These are phyloP conservation scores for Aspergillus carlsbadensis DNA, from an alignment of 495 filamentous ascomycete genomes.

Conservation along the genomic window DNA sequence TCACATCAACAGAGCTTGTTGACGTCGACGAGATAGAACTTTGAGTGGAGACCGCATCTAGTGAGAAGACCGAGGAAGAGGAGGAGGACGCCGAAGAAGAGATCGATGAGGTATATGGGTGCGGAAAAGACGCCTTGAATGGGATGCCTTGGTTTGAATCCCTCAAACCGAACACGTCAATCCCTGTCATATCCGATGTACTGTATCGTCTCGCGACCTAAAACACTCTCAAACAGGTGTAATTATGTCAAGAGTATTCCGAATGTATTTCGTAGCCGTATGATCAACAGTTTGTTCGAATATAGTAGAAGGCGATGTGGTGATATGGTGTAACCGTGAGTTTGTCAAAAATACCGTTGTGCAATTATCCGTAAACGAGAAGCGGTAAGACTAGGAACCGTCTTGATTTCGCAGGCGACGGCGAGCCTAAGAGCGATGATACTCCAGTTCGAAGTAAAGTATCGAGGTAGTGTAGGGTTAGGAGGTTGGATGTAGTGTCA, in stretches of 20 bases:
- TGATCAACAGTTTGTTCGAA: slow-evolving; percentile 13
- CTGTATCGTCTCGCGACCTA: slow-evolving; percentile 20
- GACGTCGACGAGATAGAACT: slow-evolving; percentile 52
- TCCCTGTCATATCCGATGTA: slow-evolving; percentile 46
- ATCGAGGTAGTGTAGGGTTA: slow-evolving; percentile 22
- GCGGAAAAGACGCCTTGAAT: slow-evolving; percentile 40
- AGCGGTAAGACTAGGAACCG: slow-evolving; percentile 45
- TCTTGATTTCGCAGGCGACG: slow-evolving; percentile 48
- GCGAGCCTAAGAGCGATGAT: slow-evolving; percentile 37
- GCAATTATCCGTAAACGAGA: slow-evolving; percentile 48
- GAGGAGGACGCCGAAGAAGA: slow-evolving; percentile 72
- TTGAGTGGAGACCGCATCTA: slow-evolving; percentile 59
- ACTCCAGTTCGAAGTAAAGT: slow-evolving; percentile 36
- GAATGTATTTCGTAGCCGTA: slow-evolving; percentile 1
- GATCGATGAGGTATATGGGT: slow-evolving; percentile 66
- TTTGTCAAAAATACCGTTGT: slow-evolving; percentile 45
- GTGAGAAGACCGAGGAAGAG: slow-evolving; percentile 79
- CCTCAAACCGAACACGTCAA: slow-evolving; percentile 50
- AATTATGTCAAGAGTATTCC: slow-evolving; percentile 12
- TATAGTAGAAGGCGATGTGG: slow-evolving; percentile 27
- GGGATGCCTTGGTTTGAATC: slow-evolving; percentile 40
- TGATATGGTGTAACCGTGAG: slow-evolving; percentile 29
- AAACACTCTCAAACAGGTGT: slow-evolving; percentile 16
- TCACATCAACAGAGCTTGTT: slow-evolving; percentile 46
- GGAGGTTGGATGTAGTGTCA: slow-evolving; percentile 5